Conservation (phyloP, 2,329 filamentous ascomycete species). For the Stagonosporopsis rhizophila region DNA sequence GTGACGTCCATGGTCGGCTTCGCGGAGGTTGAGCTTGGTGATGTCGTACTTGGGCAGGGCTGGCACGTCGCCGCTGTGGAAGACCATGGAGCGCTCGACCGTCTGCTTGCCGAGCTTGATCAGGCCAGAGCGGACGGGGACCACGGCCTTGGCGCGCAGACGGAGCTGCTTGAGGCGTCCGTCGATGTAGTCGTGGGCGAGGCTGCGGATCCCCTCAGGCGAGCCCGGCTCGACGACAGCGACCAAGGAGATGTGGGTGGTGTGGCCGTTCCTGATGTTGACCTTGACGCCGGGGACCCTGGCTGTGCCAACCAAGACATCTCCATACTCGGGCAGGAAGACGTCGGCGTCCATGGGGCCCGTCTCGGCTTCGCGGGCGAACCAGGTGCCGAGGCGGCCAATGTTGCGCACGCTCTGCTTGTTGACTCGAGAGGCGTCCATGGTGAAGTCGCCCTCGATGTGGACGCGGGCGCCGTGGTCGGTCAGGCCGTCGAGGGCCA, state of each 20-base stretch:
- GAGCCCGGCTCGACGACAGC: slow-evolving; percentile 79
- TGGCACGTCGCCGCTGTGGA: slow-evolving; percentile 81
- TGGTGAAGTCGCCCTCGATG: slow-evolving; percentile 79
- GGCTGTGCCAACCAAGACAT: slow-evolving; percentile 79
- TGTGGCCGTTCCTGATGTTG: slow-evolving; percentile 77
- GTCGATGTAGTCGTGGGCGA: slow-evolving; percentile 89
- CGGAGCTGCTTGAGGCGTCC: slow-evolving; percentile 75
- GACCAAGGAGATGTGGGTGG: slow-evolving; percentile 79
- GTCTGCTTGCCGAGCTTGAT: slow-evolving; percentile 79
- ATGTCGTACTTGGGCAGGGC: slow-evolving; percentile 83
- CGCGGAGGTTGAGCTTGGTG: slow-evolving; percentile 78
- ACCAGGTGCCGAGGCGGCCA: slow-evolving; percentile 79
- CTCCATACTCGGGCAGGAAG: slow-evolving; percentile 81
- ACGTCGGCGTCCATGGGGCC: slow-evolving; percentile 76
- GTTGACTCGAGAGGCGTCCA: slow-evolving; percentile 79
- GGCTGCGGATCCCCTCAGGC: slow-evolving; percentile 74
- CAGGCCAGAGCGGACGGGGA: slow-evolving; percentile 80
- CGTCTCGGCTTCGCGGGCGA: slow-evolving; percentile 78
- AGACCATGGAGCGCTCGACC: slow-evolving; percentile 75
- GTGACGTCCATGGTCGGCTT: slow-evolving; percentile 64
- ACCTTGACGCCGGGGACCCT: slow-evolving; percentile 77
- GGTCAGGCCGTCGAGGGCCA: slow-evolving; percentile 88
- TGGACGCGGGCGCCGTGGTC: slow-evolving; percentile 77
- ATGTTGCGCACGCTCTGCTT: slow-evolving; percentile 75
- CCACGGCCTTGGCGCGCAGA: slow-evolving; percentile 74